Percentiles rank a stretch among this genome's conserved stretches.
Evolutionary conservation across 2,329 filamentous ascomycete genomes (phyloP).

Genomic region (Esteya vermicola): DNA sequence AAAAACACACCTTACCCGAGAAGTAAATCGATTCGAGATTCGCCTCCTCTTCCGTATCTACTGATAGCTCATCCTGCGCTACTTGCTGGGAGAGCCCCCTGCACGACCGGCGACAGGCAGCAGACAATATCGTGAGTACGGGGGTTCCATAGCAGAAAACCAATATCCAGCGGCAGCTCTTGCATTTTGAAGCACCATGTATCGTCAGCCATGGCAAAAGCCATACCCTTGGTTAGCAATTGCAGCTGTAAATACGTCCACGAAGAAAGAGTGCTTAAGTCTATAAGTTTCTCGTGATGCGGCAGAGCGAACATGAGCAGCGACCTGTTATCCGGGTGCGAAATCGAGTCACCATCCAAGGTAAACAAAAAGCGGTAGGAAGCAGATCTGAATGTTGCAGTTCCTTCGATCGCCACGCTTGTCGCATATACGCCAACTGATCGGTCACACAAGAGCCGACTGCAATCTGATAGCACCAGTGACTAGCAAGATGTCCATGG

Average conservation of each 20-base stretch:
- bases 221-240: slow-evolving; percentile 75
- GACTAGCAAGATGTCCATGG: too few species aligned
- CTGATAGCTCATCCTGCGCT: slow-evolving; percentile 52
- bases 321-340: slow-evolving; percentile 22
- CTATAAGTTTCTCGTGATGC: slow-evolving; percentile 70
- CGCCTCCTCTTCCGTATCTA: slow-evolving; percentile 60
- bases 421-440: slow-evolving; percentile 63
- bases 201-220: slow-evolving; percentile 56
- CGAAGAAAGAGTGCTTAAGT: slow-evolving; percentile 36
- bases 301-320: slow-evolving; percentile 80
- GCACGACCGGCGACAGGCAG: slow-evolving; percentile 36
- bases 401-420: slow-evolving; percentile 44
- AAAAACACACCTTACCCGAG: slow-evolving; percentile 54
- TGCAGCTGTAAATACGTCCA: slow-evolving; percentile 47
- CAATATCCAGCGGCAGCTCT: slow-evolving; percentile 58
- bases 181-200: slow-evolving; percentile 67
- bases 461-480: slow-evolving; percentile 26
- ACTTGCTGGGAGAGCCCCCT: slow-evolving; percentile 44
- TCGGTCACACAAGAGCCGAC: slow-evolving; percentile 48
- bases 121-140: slow-evolving; percentile 27
- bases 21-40: slow-evolving; percentile 85
- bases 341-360: slow-evolving; percentile 50
- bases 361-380: slow-evolving; percentile 63
- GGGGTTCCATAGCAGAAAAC: slow-evolving; percentile 66
- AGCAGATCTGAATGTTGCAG: slow-evolving; percentile 38